Evolutionary conservation across 2,329 filamentous ascomycete genomes (phyloP), one percentile per base, ranked within the genome.

Genomic region (Xylariaceae sp.): DNA sequence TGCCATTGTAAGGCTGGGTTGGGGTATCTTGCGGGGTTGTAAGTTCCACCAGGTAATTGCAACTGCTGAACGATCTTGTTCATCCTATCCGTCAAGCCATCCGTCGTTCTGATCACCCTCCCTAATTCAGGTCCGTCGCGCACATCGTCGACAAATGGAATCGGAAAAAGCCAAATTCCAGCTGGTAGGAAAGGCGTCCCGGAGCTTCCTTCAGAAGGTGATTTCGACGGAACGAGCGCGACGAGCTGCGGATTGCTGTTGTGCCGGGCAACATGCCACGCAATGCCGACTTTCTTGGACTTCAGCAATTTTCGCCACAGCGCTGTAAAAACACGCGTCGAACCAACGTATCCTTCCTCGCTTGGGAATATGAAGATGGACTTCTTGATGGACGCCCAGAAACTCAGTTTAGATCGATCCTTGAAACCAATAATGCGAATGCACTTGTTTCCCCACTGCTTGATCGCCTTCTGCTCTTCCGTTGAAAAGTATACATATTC

Each of bases 1-100:
- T 97, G 94, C 92, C 93, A 99, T 72, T 99, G 94, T 19, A 99
- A 77, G 9, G 89, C 82, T 10, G 92, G 91, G 56, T 99, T 99
- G 0, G 94, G 90, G 64, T 97, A 97, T 64, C 88, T 94, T 1
- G 77, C 75, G 1, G 93, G 92, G 60, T 96, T 88, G 66, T 95
- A 99, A 31, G 82, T 77, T 6, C 82, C 91, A 64, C 89, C 92
- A 0, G 94, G 94, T 7, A 99, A 81, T 66, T 96, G 90, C 1
- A 97, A 75, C 60, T 96, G 90, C 66, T 94, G 87, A 2, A 97
- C 76, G 4, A 97, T 82, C 6, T 80, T 80, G 44, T 89, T 82
- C 92, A 97, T 97, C 36, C 82, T 78, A 63, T 95, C 89, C 12
- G 87, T 87, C 9, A 97, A 75, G 6, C 82, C 72, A 53, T 91